Conservation (phyloP, 306 rosid species). For the Cucumis hystrix region DNA sequence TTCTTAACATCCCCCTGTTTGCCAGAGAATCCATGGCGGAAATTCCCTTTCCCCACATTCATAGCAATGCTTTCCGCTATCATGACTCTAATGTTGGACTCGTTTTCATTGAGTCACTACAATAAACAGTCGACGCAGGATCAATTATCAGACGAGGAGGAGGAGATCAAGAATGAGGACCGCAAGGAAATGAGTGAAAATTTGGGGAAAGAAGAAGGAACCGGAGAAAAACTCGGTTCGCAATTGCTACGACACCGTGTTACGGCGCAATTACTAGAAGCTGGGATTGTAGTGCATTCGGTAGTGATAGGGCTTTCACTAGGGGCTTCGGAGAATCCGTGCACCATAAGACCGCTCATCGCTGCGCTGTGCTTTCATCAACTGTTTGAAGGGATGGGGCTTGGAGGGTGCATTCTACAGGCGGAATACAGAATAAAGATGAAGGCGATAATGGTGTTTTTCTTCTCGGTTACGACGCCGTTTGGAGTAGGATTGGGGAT, state of each 20-base stretch:
- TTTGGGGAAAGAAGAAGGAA: not conserved
- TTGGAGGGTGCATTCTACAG: constrained; percentile 41
- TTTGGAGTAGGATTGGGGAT: constrained; percentile 47
- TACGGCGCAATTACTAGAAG: constrained; percentile 24
- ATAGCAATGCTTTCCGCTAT: constrained; percentile 48
- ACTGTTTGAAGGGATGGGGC: constrained; percentile 46
- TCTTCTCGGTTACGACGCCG: constrained; percentile 61
- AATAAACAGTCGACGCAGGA: constrained; percentile 13
- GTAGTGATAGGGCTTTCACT: constrained; percentile 40
- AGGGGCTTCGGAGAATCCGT: constrained; percentile 42
- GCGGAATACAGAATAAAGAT: constrained; percentile 35
- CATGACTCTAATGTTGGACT: constrained; percentile 45
- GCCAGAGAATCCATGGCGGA: constrained; percentile 34
- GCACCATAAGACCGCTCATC: constrained; percentile 40
- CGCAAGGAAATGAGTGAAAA: not conserved
- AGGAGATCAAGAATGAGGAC: not conserved
- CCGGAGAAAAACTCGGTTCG: not conserved
- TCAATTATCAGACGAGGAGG: not conserved
- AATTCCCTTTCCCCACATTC: constrained; percentile 53
- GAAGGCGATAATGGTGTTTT: constrained; percentile 35
- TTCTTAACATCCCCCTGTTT: constrained; percentile 35
- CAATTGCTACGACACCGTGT: not conserved
- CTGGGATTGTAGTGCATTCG: constrained; percentile 45
- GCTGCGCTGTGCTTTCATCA: constrained; percentile 59
- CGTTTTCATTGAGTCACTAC: constrained; percentile 32